These are phyloP conservation scores for Phytophthora cryptogea DNA, from an alignment of 352 stramenopile species.

Conservation along the genomic window DNA sequence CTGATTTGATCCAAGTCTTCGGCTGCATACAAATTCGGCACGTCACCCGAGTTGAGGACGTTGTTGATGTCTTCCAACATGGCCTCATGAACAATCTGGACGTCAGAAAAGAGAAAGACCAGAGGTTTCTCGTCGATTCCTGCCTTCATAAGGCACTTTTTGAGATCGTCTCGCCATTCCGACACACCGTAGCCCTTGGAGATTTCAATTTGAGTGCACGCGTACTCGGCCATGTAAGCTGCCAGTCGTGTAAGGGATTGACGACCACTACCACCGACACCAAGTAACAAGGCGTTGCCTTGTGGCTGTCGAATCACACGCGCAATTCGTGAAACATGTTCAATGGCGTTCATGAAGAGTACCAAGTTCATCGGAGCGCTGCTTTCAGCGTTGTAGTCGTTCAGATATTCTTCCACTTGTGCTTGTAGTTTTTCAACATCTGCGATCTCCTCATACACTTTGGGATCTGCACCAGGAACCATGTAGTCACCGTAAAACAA, in stretches of 20 bases:
- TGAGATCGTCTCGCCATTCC: constrained; percentile 95
- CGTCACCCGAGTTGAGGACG: constrained; percentile 94
- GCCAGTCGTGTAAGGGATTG: constrained; percentile 92
- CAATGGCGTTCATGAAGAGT: constrained; percentile 90
- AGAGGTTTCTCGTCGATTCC: constrained; percentile 93
- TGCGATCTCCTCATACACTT: constrained; percentile 91
- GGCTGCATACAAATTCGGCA: constrained; percentile 93
- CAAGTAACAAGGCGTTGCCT: constrained; percentile 92
- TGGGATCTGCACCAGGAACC: constrained; percentile 89
- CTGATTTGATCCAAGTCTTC: constrained; percentile 95
- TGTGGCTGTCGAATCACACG: constrained; percentile 84
- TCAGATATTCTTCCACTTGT: constrained; percentile 86
- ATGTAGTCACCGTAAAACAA: constrained; percentile 95
- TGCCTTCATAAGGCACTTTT: constrained; percentile 91
- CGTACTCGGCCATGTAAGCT: constrained; percentile 93
- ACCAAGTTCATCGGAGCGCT: constrained; percentile 88
- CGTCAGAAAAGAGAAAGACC: constrained; percentile 95
- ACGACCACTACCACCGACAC: constrained; percentile 91
- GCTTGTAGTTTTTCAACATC: constrained; percentile 84
- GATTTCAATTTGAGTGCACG: constrained; percentile 94
- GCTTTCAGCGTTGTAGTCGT: constrained; percentile 89
- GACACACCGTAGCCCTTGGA: constrained; percentile 93
- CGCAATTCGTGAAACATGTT: constrained; percentile 85
- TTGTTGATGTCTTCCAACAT: constrained; percentile 98
- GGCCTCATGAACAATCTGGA: constrained; percentile 94